phyloP scores from a whole-genome alignment of 2,329 filamentous ascomycete species.

The Neofusicoccum ribis region DNA sequence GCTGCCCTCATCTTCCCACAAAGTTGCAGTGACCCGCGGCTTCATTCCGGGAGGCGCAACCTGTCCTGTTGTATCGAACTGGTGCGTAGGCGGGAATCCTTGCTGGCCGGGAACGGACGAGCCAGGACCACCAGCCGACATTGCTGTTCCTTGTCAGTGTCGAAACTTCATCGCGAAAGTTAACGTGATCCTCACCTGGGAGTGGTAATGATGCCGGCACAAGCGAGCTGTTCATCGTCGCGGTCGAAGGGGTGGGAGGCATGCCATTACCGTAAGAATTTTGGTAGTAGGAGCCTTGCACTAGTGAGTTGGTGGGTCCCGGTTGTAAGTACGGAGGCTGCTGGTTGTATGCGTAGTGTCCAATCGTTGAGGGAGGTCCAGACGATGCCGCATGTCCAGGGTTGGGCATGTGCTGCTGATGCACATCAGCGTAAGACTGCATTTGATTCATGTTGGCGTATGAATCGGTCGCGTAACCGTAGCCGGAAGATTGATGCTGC shows the following conservation, averaged over 20 bases:
- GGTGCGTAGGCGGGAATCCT: conserved; percentile 49
- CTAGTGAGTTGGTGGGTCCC: conserved; percentile 66
- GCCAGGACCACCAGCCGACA: conserved; percentile 22
- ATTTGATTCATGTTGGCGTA: conserved; percentile 75
- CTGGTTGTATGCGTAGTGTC: conserved; percentile 74
- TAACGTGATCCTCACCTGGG: conserved; percentile 41
- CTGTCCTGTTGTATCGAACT: conserved; percentile 88
- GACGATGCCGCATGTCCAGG: conserved; percentile 74
- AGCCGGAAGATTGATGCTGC: conserved; percentile 33
- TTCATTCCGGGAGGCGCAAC: conserved; percentile 92
- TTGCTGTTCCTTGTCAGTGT: conserved; percentile 20
- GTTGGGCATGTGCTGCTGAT: conserved; percentile 73
- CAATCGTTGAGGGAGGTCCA: conserved; percentile 70
- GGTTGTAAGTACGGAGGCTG: conserved; percentile 76
- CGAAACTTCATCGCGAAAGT: neutral
- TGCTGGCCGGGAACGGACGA: conserved; percentile 33
- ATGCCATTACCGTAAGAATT: conserved; percentile 78
- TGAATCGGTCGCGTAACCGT: conserved; percentile 37
- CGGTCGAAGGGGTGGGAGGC: conserved; percentile 74
- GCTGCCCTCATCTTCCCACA: conserved; percentile 98
- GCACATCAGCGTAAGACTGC: conserved; percentile 82
- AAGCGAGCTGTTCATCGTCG: conserved; percentile 65
- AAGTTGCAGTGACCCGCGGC: conserved; percentile 88
- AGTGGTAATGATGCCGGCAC: conserved; percentile 72
- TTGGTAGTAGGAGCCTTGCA: conserved; percentile 59